phyloP scores from a whole-genome alignment of 2,329 filamentous ascomycete species.

The Microcyclospora pomicola region DNA sequence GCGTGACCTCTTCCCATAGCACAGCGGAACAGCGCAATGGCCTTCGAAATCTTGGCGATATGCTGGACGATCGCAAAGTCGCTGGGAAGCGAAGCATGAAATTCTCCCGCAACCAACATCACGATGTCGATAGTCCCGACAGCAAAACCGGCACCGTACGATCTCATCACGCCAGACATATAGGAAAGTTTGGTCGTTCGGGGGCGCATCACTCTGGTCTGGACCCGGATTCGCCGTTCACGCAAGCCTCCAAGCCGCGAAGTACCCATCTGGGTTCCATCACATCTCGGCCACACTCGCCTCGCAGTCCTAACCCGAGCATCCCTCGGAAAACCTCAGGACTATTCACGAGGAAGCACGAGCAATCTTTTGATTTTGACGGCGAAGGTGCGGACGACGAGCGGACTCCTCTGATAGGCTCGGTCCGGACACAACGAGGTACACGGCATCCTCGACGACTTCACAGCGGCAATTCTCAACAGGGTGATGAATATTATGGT shows the following conservation, averaged over 20 bases:
- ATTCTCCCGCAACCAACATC: constrained; percentile 70
- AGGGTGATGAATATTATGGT: constrained; percentile 28
- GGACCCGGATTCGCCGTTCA: constrained; percentile 66
- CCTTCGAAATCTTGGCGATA: constrained; percentile 50
- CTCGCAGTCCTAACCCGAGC: constrained; percentile 35
- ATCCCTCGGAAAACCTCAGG: constrained; percentile 3
- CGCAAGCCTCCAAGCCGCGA: constrained; percentile 52
- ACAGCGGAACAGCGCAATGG: constrained; percentile 47
- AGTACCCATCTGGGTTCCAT: constrained; percentile 33
- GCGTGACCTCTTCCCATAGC: constrained; percentile 67
- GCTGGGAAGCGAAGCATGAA: constrained; percentile 89
- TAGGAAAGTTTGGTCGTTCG: constrained; percentile 53
- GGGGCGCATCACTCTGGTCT: constrained; percentile 43
- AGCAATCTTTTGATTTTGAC: constrained; percentile 60
- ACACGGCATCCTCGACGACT: constrained; percentile 38
- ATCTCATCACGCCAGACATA: constrained; percentile 61
- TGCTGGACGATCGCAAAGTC: constrained; percentile 50
- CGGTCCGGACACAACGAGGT: constrained; percentile 47
- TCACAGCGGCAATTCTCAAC: constrained; percentile 43
- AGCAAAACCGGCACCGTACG: constrained; percentile 31
- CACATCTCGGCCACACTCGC: constrained; percentile 51
- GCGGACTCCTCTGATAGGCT: constrained; percentile 63
- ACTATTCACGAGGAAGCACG: constrained; percentile 38
- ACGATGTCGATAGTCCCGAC: constrained; percentile 38
- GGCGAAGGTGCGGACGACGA: constrained; percentile 73